Evolutionary conservation across 2,329 filamentous ascomycete species (phyloP).

Genomic region (Plenodomus biglobosus): DNA sequence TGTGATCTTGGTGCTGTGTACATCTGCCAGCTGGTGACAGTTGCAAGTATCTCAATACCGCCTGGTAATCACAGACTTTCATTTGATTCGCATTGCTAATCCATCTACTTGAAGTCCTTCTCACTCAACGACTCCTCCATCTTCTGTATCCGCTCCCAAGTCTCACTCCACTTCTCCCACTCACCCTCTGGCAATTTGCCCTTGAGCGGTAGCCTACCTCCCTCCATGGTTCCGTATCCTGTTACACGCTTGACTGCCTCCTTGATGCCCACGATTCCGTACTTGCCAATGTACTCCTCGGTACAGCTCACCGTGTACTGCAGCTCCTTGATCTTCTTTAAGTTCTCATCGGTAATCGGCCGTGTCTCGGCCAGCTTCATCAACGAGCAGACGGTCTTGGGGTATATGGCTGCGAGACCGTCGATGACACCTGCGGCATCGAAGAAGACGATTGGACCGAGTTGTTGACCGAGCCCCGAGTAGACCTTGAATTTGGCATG

Average conservation of each 20-base stretch:
- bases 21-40: conserved; percentile 10
- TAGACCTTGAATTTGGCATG: conserved; percentile 61
- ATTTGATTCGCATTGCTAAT: neutral
- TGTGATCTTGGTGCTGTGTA: conserved; percentile 10
- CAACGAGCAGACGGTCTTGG: conserved; percentile 61
- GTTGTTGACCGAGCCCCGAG: conserved; percentile 66
- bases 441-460: conserved; percentile 63
- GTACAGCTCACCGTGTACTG: conserved; percentile 64
- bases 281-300: conserved; percentile 63
- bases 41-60: neutral
- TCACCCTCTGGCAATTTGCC: conserved; percentile 62
- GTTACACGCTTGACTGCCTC: conserved; percentile 63
- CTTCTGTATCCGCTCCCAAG: conserved; percentile 37
- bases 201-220: conserved; percentile 60
- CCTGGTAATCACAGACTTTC: neutral
- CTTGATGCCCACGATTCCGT: conserved; percentile 66
- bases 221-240: conserved; percentile 61
- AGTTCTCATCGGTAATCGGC: conserved; percentile 37
- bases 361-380: conserved; percentile 54
- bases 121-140: conserved; percentile 34
- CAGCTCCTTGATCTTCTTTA: conserved; percentile 56
- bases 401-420: conserved; percentile 66
- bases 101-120: conserved; percentile 22
- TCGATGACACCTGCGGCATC: conserved; percentile 68
- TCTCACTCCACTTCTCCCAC: conserved; percentile 52